Evolutionary conservation across 176 grass and related monocot genomes (phyloP).

Genomic region (Phoenix dactylifera): DNA sequence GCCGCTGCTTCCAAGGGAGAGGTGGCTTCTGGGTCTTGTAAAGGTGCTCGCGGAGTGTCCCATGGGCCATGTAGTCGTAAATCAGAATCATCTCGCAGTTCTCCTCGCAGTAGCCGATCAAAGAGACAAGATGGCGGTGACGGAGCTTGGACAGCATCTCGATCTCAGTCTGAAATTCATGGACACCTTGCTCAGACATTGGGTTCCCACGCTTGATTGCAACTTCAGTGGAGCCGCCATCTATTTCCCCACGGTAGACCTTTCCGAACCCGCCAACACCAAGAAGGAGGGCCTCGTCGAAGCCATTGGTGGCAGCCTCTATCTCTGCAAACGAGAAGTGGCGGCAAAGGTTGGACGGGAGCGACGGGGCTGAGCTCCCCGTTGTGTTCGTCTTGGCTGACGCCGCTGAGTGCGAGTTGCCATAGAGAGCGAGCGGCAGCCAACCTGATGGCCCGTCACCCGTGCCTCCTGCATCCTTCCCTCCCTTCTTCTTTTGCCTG

Average conservation of each 20-base stretch:
- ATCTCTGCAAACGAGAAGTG: constrained; percentile 89
- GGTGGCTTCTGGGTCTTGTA: constrained; percentile 92
- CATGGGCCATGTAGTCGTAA: constrained; percentile 90
- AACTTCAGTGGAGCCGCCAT: constrained; percentile 67
- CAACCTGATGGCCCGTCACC: constrained; percentile 78
- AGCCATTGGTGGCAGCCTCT: constrained; percentile 73
- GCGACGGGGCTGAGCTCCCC: constrained; percentile 64
- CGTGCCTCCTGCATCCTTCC: constrained; percentile 49
- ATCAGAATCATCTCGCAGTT: constrained; percentile 91
- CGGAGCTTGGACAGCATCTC: constrained; percentile 92
- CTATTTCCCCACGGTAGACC: constrained; percentile 69
- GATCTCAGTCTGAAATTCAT: constrained; percentile 92
- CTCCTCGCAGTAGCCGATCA: constrained; percentile 87
- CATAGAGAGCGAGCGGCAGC: constrained; percentile 64
- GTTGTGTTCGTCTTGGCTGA: constrained; percentile 69
- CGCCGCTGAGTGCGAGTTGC: constrained; percentile 58
- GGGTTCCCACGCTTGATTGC: constrained; percentile 91
- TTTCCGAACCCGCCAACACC: constrained; percentile 90
- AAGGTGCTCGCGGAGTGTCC: constrained; percentile 87
- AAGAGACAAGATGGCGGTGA: constrained; percentile 77
- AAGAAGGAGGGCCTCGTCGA: constrained; percentile 72
- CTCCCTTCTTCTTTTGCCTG: constrained; percentile 27
- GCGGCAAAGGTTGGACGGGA: constrained; percentile 84
- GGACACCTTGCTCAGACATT: constrained; percentile 80
- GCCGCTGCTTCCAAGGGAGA: constrained; percentile 74